Percentiles rank a stretch among this genome's conserved stretches.
Evolutionary conservation across 2,329 filamentous ascomycete genomes (phyloP).

Genomic region (Ophiosphaerella narmari): DNA sequence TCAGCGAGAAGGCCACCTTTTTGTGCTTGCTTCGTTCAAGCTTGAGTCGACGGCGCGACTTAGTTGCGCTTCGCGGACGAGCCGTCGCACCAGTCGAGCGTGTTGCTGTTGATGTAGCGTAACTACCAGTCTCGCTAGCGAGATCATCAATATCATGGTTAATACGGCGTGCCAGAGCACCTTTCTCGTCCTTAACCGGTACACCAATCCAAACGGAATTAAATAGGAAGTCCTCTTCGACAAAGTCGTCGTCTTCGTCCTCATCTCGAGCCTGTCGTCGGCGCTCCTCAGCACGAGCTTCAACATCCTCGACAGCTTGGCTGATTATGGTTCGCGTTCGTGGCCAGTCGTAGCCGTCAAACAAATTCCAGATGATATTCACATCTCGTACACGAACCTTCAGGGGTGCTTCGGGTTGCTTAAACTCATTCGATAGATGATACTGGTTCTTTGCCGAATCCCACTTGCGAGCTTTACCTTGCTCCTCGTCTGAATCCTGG

Average conservation of each 20-base stretch:
- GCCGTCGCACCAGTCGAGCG: constrained; percentile 39
- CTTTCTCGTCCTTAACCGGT: constrained; percentile 81
- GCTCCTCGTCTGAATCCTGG: constrained; percentile 60
- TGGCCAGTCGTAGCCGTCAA: constrained; percentile 97
- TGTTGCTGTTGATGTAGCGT: constrained; percentile 67
- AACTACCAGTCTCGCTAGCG: constrained; percentile 85
- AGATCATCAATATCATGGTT: constrained; percentile 87
- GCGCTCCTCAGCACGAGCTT: constrained; percentile 78
- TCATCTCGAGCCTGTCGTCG: constrained; percentile 66
- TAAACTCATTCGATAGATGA: constrained; percentile 65
- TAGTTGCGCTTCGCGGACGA: constrained; percentile 50
- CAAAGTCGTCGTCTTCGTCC: constrained; percentile 60
- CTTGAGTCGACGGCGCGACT: constrained; percentile 62
- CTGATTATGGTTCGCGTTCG: constrained; percentile 83
- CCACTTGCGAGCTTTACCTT: constrained; percentile 77
- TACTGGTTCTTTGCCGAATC: constrained; percentile 78
- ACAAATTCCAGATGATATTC: constrained; percentile 95
- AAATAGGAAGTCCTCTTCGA: constrained; percentile 96
- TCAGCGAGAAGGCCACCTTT: constrained; percentile 94
- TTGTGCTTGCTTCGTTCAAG: constrained; percentile 85
- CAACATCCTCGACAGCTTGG: constrained; percentile 85
- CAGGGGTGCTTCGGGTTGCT: constrained; percentile 71
- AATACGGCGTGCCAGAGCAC: constrained; percentile 79
- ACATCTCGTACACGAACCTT: constrained; percentile 81
- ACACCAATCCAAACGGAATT: constrained; percentile 99